Percentiles rank a stretch among this genome's conserved stretches.
Evolutionary conservation across 345 rosid species (phyloP).

Genomic region (Eucalyptus viminalis): DNA sequence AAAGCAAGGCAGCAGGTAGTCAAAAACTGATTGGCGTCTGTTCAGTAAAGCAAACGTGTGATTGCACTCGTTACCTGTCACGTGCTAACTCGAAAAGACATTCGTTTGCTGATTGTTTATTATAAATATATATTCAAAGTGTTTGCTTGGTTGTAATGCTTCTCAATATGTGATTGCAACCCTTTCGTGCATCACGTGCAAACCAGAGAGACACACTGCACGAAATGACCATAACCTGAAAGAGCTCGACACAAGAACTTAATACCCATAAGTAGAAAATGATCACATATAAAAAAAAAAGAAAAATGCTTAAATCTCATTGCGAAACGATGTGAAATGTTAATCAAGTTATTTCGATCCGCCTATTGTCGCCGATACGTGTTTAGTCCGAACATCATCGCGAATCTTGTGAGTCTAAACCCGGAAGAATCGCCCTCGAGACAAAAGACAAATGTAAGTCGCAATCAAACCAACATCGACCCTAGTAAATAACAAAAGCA

Average conservation of each 20-base stretch:
- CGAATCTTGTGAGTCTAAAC: background rate
- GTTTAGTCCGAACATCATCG: background rate
- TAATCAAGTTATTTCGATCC: background rate
- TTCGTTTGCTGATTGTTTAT: no score
- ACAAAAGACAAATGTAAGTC: background rate
- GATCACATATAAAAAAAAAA: background rate
- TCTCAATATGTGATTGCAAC: no score
- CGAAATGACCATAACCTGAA: background rate
- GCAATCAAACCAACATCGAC: background rate
- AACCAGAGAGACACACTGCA: background rate
- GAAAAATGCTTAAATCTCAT: background rate
- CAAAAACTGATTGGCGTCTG: background rate
- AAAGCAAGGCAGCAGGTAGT: background rate
- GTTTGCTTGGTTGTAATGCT: no score
- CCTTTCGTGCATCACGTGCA: background rate
- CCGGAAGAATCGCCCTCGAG: background rate
- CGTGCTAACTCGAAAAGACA: background rate
- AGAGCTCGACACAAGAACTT: background rate
- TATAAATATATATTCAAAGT: no score
- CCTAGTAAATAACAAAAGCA: background rate
- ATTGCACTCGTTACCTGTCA: background rate
- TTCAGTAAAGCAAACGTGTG: background rate
- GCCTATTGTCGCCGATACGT: accelerated
- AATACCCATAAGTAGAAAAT: background rate
- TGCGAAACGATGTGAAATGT: background rate